Conservation (phyloP, 208 protist species). For the Trypanosoma melophagium region DNA sequence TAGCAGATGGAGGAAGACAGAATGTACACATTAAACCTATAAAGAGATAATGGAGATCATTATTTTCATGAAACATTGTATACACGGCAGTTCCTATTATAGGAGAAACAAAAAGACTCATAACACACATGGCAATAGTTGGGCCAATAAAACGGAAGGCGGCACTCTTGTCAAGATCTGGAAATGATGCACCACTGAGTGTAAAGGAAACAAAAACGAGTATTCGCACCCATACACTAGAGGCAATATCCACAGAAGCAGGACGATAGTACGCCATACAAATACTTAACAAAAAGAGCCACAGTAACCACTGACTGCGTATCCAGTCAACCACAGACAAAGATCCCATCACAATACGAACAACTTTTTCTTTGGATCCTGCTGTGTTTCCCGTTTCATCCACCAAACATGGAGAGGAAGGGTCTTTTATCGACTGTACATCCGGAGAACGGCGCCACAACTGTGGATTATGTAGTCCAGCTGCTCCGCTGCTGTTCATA, state of each 20-base stretch:
- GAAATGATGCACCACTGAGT: conserved; percentile 29
- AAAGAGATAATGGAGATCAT: conserved; percentile 17
- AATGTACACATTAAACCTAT: conserved; percentile 28
- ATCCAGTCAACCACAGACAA: conserved; percentile 27
- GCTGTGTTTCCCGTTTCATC: neutral
- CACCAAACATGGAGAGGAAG: neutral
- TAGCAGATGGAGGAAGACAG: conserved; percentile 27
- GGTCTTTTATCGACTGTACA: neutral
- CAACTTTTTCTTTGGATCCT: conserved; percentile 15
- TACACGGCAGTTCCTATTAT: conserved; percentile 21
- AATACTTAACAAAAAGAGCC: conserved; percentile 29
- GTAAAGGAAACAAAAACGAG: conserved; percentile 24
- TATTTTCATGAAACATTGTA: neutral
- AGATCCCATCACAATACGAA: conserved; percentile 26
- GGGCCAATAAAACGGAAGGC: conserved; percentile 11
- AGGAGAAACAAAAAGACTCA: conserved; percentile 23
- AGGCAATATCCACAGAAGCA: conserved; percentile 5
- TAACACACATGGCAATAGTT: conserved; percentile 3
- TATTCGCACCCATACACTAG: conserved; percentile 12
- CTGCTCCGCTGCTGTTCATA: conserved; percentile 11
- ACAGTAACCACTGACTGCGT: conserved; percentile 26
- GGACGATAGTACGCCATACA: conserved; percentile 28
- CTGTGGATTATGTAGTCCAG: neutral
- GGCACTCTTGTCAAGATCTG: conserved; percentile 11
- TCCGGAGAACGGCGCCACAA: conserved; percentile 21